Evolutionary conservation across 1,139 yeast genomes (phyloP).

Genomic region (Debaryomyces robertsiae): DNA sequence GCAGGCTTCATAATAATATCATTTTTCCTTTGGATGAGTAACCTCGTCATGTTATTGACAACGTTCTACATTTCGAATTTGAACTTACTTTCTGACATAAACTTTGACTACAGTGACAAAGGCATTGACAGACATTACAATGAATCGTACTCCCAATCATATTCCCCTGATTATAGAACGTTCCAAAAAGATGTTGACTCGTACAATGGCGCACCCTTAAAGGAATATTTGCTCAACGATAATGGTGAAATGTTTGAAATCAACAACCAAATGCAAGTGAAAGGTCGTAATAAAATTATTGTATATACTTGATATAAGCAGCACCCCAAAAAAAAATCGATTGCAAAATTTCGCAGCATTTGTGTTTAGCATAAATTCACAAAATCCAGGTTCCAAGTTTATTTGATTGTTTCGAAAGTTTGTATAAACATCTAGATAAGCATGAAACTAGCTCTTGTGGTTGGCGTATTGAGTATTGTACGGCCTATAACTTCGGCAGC

Average conservation of each 20-base stretch:
- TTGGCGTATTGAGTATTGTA: background rate
- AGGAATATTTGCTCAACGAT: constrained; percentile 35
- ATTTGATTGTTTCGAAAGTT: background rate
- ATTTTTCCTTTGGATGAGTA: constrained; percentile 43
- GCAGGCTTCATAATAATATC: constrained; percentile 43
- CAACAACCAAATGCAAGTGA: constrained; percentile 26
- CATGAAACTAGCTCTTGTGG: constrained; percentile 1
- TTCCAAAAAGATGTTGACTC: background rate
- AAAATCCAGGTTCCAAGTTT: background rate
- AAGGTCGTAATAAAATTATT: constrained; percentile 34
- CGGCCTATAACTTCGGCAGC: constrained; percentile 1
- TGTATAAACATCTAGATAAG: background rate
- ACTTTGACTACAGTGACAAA: constrained; percentile 35
- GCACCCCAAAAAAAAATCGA: too few relatives aligned
- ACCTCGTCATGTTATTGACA: constrained; percentile 43
- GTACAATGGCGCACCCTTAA: constrained; percentile 22
- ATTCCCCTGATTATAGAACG: constrained; percentile 5
- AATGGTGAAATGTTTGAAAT: constrained; percentile 41
- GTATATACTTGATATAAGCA: constrained; percentile 39
- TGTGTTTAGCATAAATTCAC: constrained; percentile 5
- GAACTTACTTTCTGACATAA: constrained; percentile 38
- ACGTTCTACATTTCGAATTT: constrained; percentile 45
- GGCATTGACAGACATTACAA: constrained; percentile 18
- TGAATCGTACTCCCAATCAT: background rate
- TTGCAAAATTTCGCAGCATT: background rate